phyloP scores from a whole-genome alignment of 148 eudicot species.

The Heliosperma pusillum region DNA sequence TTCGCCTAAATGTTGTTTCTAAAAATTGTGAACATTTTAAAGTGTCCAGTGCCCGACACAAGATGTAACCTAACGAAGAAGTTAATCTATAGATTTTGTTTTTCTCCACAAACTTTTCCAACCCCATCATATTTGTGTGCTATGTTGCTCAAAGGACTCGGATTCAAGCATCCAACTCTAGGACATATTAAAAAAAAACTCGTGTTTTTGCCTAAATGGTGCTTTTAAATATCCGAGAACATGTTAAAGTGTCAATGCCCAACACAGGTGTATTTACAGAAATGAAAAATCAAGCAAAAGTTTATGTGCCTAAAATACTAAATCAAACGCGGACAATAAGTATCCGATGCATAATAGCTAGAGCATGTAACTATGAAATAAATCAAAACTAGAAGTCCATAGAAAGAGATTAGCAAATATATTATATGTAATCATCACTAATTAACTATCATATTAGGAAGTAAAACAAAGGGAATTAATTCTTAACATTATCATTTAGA shows the following conservation, averaged over 20 bases:
- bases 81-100: too few species aligned
- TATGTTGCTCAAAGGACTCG: background rate
- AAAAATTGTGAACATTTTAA: background rate
- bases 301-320: background rate
- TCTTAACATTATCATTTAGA: constrained; percentile 47
- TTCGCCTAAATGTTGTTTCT: background rate
- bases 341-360: constrained; percentile 24
- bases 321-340: constrained; percentile 14
- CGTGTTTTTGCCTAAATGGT: background rate
- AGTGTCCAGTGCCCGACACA: background rate
- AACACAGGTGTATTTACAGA: background rate
- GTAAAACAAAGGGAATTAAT: constrained; percentile 21
- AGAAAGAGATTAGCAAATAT: constrained; percentile 14
- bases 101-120: too few species aligned
- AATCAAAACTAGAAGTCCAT: constrained; percentile 14
- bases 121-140: too few species aligned
- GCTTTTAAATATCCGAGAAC: background rate
- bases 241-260: background rate
- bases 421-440: constrained; percentile 17
- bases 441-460: constrained; percentile 15
- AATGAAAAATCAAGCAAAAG: background rate
- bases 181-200: background rate
- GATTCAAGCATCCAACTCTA: background rate
- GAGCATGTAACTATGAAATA: constrained; percentile 10
- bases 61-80: too few species aligned